These are phyloP conservation scores for Rhodotorula diobovata DNA, from an alignment of 768 basidiomycete genomes.

Conservation along the genomic window DNA sequence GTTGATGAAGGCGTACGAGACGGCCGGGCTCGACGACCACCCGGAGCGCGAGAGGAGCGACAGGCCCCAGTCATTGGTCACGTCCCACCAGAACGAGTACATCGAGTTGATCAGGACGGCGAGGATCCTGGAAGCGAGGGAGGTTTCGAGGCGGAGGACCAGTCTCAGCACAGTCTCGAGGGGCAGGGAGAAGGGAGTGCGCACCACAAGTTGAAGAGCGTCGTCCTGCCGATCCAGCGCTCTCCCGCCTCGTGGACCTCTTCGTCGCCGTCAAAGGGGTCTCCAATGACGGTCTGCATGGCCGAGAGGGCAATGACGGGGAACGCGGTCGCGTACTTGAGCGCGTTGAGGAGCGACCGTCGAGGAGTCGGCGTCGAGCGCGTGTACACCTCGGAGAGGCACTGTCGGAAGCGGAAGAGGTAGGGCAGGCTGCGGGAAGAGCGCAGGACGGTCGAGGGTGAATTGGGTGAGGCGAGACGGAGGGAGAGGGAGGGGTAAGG, in stretches of 20 bases:
- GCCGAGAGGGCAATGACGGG: slow-evolving; percentile 94
- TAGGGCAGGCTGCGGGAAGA: slow-evolving; percentile 67
- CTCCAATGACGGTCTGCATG: slow-evolving; percentile 56
- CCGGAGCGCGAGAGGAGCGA: slow-evolving; percentile 58
- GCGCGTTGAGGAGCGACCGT: slow-evolving; percentile 78
- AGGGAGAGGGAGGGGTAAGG: background rate
- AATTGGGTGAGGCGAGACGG: background rate
- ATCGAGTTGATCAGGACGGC: slow-evolving; percentile 79
- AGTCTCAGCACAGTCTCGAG: background rate
- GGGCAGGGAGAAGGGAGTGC: background rate
- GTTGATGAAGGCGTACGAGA: slow-evolving; percentile 24
- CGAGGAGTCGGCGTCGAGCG: slow-evolving; percentile 60
- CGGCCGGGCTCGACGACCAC: slow-evolving; percentile 40
- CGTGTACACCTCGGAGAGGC: slow-evolving; percentile 69
- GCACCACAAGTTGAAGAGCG: slow-evolving; percentile 40
- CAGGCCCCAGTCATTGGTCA: slow-evolving; percentile 96
- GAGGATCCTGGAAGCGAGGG: slow-evolving; percentile 60
- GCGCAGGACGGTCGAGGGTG: no score
- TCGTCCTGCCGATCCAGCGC: slow-evolving; percentile 30
- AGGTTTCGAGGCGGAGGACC: background rate
- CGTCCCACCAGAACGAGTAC: slow-evolving; percentile 99
- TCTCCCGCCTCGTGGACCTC: slow-evolving; percentile 10
- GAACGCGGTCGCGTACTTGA: slow-evolving; percentile 95
- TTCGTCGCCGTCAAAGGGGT: slow-evolving; percentile 29
- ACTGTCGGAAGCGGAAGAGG: slow-evolving; percentile 86